Conservation (phyloP, 2,329 filamentous ascomycete species). For the Davidsoniella australis region DNA sequence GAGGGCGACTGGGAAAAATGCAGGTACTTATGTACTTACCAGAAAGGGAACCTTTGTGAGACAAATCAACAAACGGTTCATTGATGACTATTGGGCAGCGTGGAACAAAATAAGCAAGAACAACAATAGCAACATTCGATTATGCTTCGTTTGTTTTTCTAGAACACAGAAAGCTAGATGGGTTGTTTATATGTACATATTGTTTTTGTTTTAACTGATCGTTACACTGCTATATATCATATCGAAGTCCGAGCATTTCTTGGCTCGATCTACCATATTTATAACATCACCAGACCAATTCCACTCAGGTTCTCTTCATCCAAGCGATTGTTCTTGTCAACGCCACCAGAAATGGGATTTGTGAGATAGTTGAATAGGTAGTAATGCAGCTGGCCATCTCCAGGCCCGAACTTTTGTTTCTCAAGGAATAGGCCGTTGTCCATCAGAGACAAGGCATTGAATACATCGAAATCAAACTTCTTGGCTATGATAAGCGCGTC, state of each 20-base stretch:
- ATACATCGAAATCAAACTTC: constrained; percentile 73
- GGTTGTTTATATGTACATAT: too few relatives aligned
- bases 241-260: background rate
- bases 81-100: too few relatives aligned
- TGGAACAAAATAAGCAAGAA: too few relatives aligned
- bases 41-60: background rate
- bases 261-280: constrained; percentile 16
- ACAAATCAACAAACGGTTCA: background rate
- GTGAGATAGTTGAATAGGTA: constrained; percentile 96
- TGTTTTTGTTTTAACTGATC: too few relatives aligned
- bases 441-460: constrained; percentile 85
- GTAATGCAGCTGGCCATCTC: constrained; percentile 89
- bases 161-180: too few relatives aligned
- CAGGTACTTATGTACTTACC: background rate
- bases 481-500: constrained; percentile 84
- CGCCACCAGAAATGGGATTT: constrained; percentile 67
- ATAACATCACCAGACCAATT: constrained; percentile 70
- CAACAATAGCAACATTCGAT: too few relatives aligned
- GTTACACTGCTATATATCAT: background rate
- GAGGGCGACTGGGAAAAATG: background rate
- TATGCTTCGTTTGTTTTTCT: too few relatives aligned
- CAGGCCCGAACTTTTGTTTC: constrained; percentile 84
- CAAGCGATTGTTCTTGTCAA: constrained; percentile 61
- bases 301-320: constrained; percentile 69
- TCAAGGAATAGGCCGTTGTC: constrained; percentile 90